Conservation (phyloP, 768 basidiomycete species). For the Boletus fagicola region DNA sequence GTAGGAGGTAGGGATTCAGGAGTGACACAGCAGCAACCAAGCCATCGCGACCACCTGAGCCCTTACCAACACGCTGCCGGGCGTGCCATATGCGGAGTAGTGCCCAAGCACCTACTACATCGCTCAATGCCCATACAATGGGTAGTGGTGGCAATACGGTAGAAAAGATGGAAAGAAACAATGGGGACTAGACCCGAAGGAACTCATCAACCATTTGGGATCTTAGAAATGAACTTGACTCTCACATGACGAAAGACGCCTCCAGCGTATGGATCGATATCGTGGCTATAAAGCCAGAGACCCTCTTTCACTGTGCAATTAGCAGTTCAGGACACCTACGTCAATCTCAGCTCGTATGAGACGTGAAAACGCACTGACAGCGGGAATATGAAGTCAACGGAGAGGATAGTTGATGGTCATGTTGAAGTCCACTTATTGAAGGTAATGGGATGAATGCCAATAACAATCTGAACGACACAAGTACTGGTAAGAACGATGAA, state of each 20-base stretch:
- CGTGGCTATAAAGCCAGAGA: constrained; percentile 72
- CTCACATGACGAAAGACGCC: constrained; percentile 84
- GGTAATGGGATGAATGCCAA: constrained; percentile 53
- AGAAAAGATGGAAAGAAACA: constrained; percentile 75
- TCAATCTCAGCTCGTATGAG: background rate
- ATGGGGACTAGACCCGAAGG: constrained; percentile 58
- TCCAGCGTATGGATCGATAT: constrained; percentile 85
- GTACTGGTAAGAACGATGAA: constrained; percentile 33
- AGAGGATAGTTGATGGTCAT: constrained; percentile 77
- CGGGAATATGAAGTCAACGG: constrained; percentile 78
- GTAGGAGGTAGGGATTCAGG: constrained; percentile 83
- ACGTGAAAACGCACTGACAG: constrained; percentile 46
- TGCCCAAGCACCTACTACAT: constrained; percentile 66
- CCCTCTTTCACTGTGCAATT: constrained; percentile 77
- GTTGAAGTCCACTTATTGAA: constrained; percentile 43
- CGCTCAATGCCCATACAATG: constrained; percentile 67
- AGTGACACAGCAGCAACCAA: constrained; percentile 71
- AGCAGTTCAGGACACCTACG: constrained; percentile 9
- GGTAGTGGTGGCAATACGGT: constrained; percentile 61
- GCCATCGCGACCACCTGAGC: constrained; percentile 47
- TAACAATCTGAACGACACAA: constrained; percentile 49
- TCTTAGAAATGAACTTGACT: background rate
- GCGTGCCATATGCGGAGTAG: constrained; percentile 67
- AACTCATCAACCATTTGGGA: background rate
- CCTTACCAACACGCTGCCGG: constrained; percentile 47